Percentiles rank a stretch among this genome's conserved stretches.
These are phyloP conservation scores for Taphrina pruni DNA, from an alignment of 1,139 yeast genomes.

Conservation along the genomic window DNA sequence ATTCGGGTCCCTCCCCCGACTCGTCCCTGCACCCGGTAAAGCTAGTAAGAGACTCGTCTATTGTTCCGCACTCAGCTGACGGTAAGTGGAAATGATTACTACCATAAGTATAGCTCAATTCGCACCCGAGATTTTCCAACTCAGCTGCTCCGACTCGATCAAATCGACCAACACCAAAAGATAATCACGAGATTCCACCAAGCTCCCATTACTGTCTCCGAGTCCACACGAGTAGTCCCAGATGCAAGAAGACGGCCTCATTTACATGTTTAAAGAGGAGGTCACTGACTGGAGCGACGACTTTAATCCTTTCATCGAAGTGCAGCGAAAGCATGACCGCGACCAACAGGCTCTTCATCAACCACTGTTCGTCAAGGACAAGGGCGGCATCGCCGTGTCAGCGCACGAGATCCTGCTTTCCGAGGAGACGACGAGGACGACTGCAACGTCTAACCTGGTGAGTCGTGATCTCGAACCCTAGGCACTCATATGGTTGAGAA, in stretches of 20 bases:
- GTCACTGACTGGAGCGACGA: conserved; percentile 22
- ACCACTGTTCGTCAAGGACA: background rate
- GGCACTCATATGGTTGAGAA: background rate
- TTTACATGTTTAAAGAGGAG: background rate
- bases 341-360: background rate
- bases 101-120: background rate
- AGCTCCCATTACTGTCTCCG: no score
- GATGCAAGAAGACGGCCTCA: background rate
- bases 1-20: no score
- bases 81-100: background rate
- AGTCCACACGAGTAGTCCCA: background rate
- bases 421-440: background rate
- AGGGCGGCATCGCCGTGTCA: background rate
- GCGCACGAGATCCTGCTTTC: background rate
- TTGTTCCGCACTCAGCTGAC: no score
- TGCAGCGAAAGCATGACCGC: conserved; percentile 2
- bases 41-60: no score
- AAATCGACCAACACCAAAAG: background rate
- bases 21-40: no score
- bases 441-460: background rate
- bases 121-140: background rate
- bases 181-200: no score
- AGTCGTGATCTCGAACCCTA: background rate
- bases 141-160: background rate
- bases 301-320: conserved; percentile 15